phyloP scores from a whole-genome alignment of 176 grass and related monocot genomes.

The Themeda triandra region DNA sequence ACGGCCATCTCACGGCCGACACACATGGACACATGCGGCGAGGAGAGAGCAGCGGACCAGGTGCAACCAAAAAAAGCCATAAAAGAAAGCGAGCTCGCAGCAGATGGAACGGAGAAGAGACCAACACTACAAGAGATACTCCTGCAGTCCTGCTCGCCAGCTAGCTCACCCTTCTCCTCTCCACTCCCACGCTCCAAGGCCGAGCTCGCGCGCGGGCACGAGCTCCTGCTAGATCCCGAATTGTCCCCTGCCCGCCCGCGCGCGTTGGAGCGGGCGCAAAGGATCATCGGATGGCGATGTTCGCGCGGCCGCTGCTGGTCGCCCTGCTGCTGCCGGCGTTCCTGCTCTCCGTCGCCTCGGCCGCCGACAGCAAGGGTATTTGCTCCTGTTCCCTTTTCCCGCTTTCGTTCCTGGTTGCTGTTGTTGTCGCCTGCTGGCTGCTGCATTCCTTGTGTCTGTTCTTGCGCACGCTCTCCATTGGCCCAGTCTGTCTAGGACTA shows the following conservation, averaged over 20 bases:
- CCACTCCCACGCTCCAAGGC: not conserved
- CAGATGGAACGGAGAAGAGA: not conserved
- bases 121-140: not conserved
- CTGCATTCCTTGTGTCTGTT: not conserved
- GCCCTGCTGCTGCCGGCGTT: slow-evolving; percentile 41
- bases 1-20: not conserved
- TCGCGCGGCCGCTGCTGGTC: slow-evolving; percentile 48
- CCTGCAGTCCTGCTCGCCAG: too few relatives aligned
- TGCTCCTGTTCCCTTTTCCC: not conserved
- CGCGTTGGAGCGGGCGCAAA: not conserved
- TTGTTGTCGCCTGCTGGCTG: not conserved
- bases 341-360: slow-evolving; percentile 52
- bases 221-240: slow-evolving; percentile 15
- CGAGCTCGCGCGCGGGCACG: not conserved
- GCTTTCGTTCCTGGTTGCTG: not conserved
- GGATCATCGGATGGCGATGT: slow-evolving; percentile 43
- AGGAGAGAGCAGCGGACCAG: not conserved
- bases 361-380: slow-evolving; percentile 78
- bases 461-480: not conserved
- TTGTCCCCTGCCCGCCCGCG: not conserved
- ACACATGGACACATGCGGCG: not conserved
- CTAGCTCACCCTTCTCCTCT: too few relatives aligned
- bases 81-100: slow-evolving; percentile 47
- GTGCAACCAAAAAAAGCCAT: not conserved
- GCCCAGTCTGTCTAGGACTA: not conserved